Base-by-base conservation (phyloP, 2,329 filamentous ascomycete species). In the Emericellopsis atlantica region DNA sequence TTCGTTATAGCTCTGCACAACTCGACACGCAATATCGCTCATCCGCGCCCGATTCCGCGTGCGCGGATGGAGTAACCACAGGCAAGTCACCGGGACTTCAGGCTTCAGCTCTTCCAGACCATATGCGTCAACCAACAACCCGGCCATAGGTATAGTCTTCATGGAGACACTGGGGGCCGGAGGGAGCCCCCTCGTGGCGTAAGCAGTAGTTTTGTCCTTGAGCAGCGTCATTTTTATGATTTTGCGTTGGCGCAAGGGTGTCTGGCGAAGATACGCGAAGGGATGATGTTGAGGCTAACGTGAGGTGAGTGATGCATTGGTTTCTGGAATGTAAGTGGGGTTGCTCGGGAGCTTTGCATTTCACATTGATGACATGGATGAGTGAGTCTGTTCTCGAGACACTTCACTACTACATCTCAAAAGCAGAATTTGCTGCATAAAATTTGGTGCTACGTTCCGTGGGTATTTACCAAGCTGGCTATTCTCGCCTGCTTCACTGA, bases 11-110 rank as follows among this genome's bases (percentile, higher is more conserved):
- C 77, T 72, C n/a, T 66, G 60, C 39, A 95, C 70, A 11, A 77
- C 68, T 6, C 74, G 72, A n/a, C 70, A 64, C 3, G 87, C 89
- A 41, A 92, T 73, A 23, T 76, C 76, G 1, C 69, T 67, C 89
- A 96, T 95, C 46, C 74, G 74, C 42, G 76, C 75, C 54, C 84
- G 79, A 0, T 68, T 76, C 41, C 80, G 72, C 1, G 82, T 70
- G 21, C 92, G 77, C 3, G 85, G 85, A 55, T 96, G 88, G 15
- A 95, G 74, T 11, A 96, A 78, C 86, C 89, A 95, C n/a, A 96
- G 74, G 51, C 84, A 85, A 21, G 87, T 79, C 31, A 94, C 65
- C 4, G 70, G 64, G 12, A 69, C 60, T 15, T 65, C 59, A 7
- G 67, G 56, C 0, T 66, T 66, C 1, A 95, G 70, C 54, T 95